Evolutionary conservation across 257 asterid species (phyloP).

Genomic region (Echium plantagineum): DNA sequence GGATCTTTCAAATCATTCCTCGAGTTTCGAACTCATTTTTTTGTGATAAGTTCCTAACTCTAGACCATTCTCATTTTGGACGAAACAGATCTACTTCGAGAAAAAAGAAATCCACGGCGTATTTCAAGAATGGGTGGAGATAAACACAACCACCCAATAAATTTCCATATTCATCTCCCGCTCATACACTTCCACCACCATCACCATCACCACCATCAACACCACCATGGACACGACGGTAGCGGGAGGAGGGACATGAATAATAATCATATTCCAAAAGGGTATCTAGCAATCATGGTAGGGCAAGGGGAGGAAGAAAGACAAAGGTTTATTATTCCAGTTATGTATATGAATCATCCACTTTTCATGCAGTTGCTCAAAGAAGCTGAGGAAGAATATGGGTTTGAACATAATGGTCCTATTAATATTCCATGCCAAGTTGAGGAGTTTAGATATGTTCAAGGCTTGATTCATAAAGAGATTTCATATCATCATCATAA

Average conservation of each 20-base stretch:
- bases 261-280: slow-evolving; percentile 28
- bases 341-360: slow-evolving; percentile 33
- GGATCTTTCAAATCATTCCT: no score
- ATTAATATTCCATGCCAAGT: slow-evolving; percentile 34
- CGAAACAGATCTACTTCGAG: no score
- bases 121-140: slow-evolving; percentile 44
- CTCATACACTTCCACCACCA: slow-evolving; percentile 23
- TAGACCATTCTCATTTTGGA: no score
- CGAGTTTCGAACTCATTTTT: no score
- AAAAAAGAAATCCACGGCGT: no score
- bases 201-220: slow-evolving; percentile 6
- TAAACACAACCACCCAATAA: slow-evolving; percentile 27
- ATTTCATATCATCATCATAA: slow-evolving; percentile 8
- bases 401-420: slow-evolving; percentile 32
- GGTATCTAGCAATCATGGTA: slow-evolving; percentile 32
- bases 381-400: slow-evolving; percentile 37
- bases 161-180: slow-evolving; percentile 30
- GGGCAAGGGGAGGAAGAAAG: slow-evolving; percentile 26
- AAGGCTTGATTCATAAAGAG: slow-evolving; percentile 26
- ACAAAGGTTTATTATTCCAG: slow-evolving; percentile 30
- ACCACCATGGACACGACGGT: slow-evolving; percentile 14
- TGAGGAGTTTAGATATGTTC: slow-evolving; percentile 30
- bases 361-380: slow-evolving; percentile 25
- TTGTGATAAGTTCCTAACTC: no score
- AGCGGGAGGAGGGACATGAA: slow-evolving; percentile 8